Evolutionary conservation across 805 yeast genomes (phyloP), one percentile per base, ranked within the genome.

Genomic region (Suhomyces sp.): DNA sequence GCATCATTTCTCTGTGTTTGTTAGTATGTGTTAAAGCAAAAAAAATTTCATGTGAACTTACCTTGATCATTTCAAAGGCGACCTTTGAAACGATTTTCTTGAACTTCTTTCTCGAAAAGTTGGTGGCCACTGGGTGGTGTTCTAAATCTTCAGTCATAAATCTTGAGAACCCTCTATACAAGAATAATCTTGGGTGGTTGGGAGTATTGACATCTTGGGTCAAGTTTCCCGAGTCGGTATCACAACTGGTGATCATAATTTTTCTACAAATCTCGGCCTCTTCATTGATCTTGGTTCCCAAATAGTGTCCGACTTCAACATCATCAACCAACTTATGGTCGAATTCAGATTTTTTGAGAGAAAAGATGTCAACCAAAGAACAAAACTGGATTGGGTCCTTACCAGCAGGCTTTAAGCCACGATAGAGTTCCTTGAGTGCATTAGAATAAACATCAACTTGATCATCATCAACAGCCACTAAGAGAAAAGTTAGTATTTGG

Each of bases 51-150:
- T 8, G n/a, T 5, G 10, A 16, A 43, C 46, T 10, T 25, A 38
- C 46, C 50, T 70, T 76, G 40, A 78, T 78, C 83, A 78, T 78
- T 49, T 77, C 81, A 52, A 76, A 77, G 1, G 83, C 80, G 28
- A 77, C 74, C 39, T 65, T 67, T 2, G 80, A 63, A 13, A 74
- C 70, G 16, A 63, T 53, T 51, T 74, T 76, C 46, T 76, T 76
- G 53, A 67, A 72, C 32, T 62, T 60, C 53, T 74, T 75, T 34
- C 64, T 69, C 0, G 81, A 74, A 30, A 61, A 38, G 6, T 45
- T 43, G 17, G 56, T 41, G 29, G 72, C 67, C 28, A 53, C 54
- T 5, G 69, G 59, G 35, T 76, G 68, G 19, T 58, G 49, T n/a
- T 56, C 53, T 45, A 78, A 62, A 48, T 78, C 83, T 46, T 77